A percentile compares a stretch with the other conserved stretches of the same genome.
phyloP scores from a whole-genome alignment of 345 rosid species.

The Brassica incana region DNA sequence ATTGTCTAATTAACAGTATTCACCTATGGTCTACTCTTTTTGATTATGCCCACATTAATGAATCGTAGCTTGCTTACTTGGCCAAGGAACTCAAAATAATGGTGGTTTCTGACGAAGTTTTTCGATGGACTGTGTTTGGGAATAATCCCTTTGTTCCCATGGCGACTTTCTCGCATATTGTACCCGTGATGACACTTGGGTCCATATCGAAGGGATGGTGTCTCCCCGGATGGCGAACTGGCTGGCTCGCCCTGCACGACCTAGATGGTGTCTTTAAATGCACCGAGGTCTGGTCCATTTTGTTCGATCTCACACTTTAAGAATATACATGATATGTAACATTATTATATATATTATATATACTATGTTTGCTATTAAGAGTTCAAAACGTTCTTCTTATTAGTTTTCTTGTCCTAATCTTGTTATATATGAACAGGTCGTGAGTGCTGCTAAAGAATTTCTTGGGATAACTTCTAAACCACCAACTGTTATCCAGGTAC shows the following conservation, averaged over 20 bases:
- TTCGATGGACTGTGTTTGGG: slow-evolving; percentile 50
- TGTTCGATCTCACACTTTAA: neutral
- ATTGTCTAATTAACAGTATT: neutral
- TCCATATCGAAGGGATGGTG: slow-evolving; percentile 59
- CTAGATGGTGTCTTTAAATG: slow-evolving; percentile 42
- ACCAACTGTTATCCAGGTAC: slow-evolving; percentile 55
- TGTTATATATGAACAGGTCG: slow-evolving; percentile 40
- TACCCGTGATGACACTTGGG: slow-evolving; percentile 56
- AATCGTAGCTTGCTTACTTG: slow-evolving; percentile 49
- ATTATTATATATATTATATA: neutral
- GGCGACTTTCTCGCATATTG: slow-evolving; percentile 53
- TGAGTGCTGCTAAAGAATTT: slow-evolving; percentile 38
- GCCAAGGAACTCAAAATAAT: slow-evolving; percentile 47
- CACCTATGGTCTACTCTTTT: neutral
- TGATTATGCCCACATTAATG: neutral
- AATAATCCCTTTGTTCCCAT: slow-evolving; percentile 47
- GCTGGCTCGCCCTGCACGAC: slow-evolving; percentile 54
- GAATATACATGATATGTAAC: neutral
- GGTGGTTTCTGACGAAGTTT: slow-evolving; percentile 64
- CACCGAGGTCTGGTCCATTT: slow-evolving; percentile 35
- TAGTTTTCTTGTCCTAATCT: neutral
- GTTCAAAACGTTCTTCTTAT: neutral
- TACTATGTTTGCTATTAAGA: neutral
- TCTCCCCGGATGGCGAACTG: slow-evolving; percentile 62
- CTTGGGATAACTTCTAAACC: slow-evolving; percentile 43